Conservation (phyloP, 2,329 filamentous ascomycete species). For the Ambrosiella cleistominuta region DNA sequence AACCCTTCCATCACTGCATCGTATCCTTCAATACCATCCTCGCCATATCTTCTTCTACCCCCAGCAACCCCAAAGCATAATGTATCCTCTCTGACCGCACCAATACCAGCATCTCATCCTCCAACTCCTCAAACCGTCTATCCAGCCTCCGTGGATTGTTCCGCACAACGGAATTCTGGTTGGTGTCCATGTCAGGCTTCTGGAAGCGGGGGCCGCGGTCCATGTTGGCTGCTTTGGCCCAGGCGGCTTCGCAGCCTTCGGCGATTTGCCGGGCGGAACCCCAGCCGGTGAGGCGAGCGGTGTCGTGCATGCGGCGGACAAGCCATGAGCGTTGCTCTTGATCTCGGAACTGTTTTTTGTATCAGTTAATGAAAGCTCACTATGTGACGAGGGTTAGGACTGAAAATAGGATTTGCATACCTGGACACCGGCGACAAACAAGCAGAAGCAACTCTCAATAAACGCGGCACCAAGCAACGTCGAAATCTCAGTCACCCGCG, state of each 20-base stretch:
- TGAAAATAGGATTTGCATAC: slow-evolving; percentile 21
- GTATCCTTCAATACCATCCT: slow-evolving; percentile 37
- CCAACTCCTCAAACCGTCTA: slow-evolving; percentile 31
- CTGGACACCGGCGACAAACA: slow-evolving; percentile 75
- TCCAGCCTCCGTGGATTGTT: slow-evolving; percentile 34
- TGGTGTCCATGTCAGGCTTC: slow-evolving; percentile 20
- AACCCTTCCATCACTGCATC: slow-evolving; percentile 6
- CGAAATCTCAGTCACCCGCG: slow-evolving; percentile 41
- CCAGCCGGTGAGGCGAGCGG: slow-evolving; percentile 72
- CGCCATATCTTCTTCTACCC: slow-evolving; percentile 59
- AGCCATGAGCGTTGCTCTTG: slow-evolving; percentile 60
- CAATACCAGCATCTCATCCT: slow-evolving; percentile 35
- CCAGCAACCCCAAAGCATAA: slow-evolving; percentile 63
- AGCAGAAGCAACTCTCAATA: slow-evolving; percentile 62
- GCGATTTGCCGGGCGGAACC: slow-evolving; percentile 69
- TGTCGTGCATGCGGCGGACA: slow-evolving; percentile 54
- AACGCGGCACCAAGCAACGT: slow-evolving; percentile 65
- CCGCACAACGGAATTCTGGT: slow-evolving; percentile 22
- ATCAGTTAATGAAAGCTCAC: not conserved
- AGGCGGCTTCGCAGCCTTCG: slow-evolving; percentile 65
- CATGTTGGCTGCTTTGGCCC: slow-evolving; percentile 56
- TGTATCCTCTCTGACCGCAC: slow-evolving; percentile 45
- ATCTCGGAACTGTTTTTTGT: slow-evolving; percentile 43
- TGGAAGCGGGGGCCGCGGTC: slow-evolving; percentile 60
- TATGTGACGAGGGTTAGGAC: not conserved